Percentiles rank a stretch among this genome's conserved stretches.
Evolutionary conservation across 331 rosid genomes (phyloP).

Genomic region (Cucumis variabilis): DNA sequence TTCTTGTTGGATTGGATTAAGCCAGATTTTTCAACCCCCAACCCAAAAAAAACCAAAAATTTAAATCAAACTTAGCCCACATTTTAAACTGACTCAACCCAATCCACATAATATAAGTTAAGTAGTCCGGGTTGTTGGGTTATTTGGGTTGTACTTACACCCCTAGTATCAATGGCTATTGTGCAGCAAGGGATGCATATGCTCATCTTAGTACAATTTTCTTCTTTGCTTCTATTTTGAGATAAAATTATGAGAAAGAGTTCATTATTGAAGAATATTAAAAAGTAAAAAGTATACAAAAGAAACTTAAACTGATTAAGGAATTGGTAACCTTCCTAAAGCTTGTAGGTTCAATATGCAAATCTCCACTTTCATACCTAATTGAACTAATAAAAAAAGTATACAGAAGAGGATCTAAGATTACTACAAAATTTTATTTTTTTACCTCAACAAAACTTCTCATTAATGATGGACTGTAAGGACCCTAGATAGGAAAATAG

Average conservation of each 20-base stretch:
- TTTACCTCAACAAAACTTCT: neutral
- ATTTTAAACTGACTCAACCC: too few species aligned
- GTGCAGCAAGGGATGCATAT: conserved; percentile 55
- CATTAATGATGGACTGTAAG: neutral
- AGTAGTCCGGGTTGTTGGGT: too few species aligned
- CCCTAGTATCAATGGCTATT: conserved; percentile 47
- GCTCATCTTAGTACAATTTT: conserved; percentile 44
- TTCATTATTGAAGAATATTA: neutral
- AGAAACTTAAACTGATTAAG: neutral
- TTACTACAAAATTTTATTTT: neutral
- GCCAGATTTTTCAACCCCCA: too few species aligned
- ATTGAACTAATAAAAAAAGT: neutral
- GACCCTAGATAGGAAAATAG: too few species aligned
- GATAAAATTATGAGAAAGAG: neutral
- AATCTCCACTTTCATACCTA: neutral
- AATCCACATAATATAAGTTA: too few species aligned
- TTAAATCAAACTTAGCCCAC: too few species aligned
- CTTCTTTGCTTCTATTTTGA: neutral
- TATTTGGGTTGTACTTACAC: too few species aligned
- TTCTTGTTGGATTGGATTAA: too few species aligned
- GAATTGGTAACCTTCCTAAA: neutral
- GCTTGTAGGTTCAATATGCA: neutral
- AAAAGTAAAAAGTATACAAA: neutral
- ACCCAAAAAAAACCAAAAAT: too few species aligned
- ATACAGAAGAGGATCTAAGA: neutral